These are phyloP conservation scores for Trichoderma sp. DNA, from an alignment of 2,329 filamentous ascomycete genomes.

Conservation along the genomic window DNA sequence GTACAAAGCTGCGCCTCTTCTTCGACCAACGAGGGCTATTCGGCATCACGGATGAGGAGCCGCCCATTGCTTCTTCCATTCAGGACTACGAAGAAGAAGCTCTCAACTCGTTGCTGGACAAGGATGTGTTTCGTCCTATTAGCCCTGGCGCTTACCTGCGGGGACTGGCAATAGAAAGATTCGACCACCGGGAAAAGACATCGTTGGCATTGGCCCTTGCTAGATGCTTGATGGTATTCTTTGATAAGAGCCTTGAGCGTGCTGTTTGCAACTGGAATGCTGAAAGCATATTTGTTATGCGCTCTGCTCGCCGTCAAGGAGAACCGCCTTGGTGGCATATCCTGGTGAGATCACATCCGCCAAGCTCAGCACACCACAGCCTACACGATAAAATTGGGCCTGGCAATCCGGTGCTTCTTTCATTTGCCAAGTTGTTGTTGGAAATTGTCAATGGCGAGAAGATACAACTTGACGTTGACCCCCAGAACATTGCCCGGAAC, in stretches of 20 bases:
- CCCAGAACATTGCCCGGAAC: conserved; percentile 2
- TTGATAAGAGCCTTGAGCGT: conserved; percentile 23
- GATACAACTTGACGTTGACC: conserved; percentile 10
- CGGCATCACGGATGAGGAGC: conserved; percentile 21
- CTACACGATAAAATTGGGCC: conserved; percentile 8
- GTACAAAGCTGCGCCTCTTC: conserved; percentile 22
- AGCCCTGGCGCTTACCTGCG: conserved; percentile 8
- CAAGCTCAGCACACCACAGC: not conserved
- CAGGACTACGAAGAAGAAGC: conserved; percentile 17
- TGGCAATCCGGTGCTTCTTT: conserved; percentile 23
- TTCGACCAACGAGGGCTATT: conserved; percentile 24
- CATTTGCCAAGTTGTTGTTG: conserved; percentile 24
- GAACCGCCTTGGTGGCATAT: conserved; percentile 10
- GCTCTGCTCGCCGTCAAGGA: not conserved
- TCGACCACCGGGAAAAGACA: conserved; percentile 21
- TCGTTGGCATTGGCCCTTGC: conserved; percentile 19
- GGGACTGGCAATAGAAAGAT: conserved; percentile 13
- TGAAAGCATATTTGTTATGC: conserved; percentile 19
- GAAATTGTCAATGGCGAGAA: conserved; percentile 23
- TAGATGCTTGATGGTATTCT: conserved; percentile 24
- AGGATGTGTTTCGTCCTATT: conserved; percentile 20
- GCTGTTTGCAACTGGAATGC: conserved; percentile 21
- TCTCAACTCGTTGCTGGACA: conserved; percentile 16
- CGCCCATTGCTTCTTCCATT: conserved; percentile 8
- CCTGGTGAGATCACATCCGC: not conserved